Base-by-base conservation (phyloP, 805 yeast species). In the Suhomyces vadensis region DNA sequence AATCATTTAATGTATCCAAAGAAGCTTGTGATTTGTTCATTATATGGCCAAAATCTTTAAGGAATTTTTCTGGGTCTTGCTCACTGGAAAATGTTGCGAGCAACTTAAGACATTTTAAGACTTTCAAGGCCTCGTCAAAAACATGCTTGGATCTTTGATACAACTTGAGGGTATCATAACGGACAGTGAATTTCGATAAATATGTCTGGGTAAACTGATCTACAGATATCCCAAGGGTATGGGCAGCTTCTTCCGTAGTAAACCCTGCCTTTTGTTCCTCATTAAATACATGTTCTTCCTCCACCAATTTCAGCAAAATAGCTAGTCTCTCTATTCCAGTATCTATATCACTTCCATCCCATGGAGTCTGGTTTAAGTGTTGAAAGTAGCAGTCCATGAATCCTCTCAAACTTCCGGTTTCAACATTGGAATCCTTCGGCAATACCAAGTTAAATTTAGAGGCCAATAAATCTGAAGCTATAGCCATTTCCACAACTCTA, bases 401-500 rank as follows among this genome's bases (percentile, higher is more conserved):
- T n/a, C 85, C 87, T 47, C 85, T 68, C 48, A 84, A 68, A 25
- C 85, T 81, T 6, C 87, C 86, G 22, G 77, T 75, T 20, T 63
- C 61, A 24, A 81, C 67, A 48, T 78, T 78, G 1, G 82, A 81
- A 49, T 76, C 79, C 39, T 63, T 70, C 5, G 60, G 66, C 26
- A 78, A 61, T 1, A 53, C 51, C 39, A 81, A 60, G 9, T 71
- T 74, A 38, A 74, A 71, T 48, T 67, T 67, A 26, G 67, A 56
- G 7, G 85, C 87, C 47, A 84, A 61, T 9, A 79, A 61, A 37
- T 77, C 79, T 0, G 87, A 81, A 3, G 87, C 86, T n/a, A 82
- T 65, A 1, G 84, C 80, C 31, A 81, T 84, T 57, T 84, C 90
- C 10, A 82, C 88, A 1, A 83, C 89, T 35, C 91, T 73, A 53